Evolutionary conservation across 805 yeast genomes (phyloP).

Genomic region (Suhomyces canberraensis): DNA sequence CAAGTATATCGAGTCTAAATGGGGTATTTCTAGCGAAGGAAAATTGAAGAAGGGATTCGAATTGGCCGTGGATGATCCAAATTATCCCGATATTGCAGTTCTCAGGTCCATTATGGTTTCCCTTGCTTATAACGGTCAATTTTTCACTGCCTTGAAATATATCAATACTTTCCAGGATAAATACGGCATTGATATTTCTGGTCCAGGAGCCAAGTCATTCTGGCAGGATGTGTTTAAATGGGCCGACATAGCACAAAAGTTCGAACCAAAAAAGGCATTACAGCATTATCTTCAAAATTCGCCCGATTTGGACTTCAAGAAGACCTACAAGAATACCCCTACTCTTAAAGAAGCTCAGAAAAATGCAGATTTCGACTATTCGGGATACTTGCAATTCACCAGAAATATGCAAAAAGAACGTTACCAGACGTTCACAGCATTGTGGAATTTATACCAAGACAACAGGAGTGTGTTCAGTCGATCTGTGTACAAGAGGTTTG

Average conservation of each 20-base stretch:
- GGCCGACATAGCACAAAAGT: constrained; percentile 35
- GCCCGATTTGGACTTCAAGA: constrained; percentile 9
- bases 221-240: constrained; percentile 39
- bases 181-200: constrained; percentile 21
- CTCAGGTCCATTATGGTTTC: constrained; percentile 31
- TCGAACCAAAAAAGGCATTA: constrained; percentile 24
- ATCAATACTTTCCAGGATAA: constrained; percentile 33
- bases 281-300: constrained; percentile 22
- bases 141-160: constrained; percentile 31
- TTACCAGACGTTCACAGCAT: constrained; percentile 21
- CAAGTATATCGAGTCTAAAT: constrained; percentile 24
- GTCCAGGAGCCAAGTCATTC: constrained; percentile 18
- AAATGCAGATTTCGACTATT: constrained; percentile 37
- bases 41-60: constrained; percentile 6
- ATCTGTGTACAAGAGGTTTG: constrained; percentile 21
- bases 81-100: constrained; percentile 22
- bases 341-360: constrained; percentile 23
- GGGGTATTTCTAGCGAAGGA: constrained; percentile 32
- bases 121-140: constrained; percentile 29
- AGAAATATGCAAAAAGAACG: constrained; percentile 25
- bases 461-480: constrained; percentile 22
- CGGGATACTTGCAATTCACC: constrained; percentile 29
- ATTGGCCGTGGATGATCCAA: constrained; percentile 12
- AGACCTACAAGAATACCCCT: background rate
- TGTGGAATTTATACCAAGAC: constrained; percentile 34